Conservation (phyloP, 169 alveolate species). For the Plasmodium adleri region DNA sequence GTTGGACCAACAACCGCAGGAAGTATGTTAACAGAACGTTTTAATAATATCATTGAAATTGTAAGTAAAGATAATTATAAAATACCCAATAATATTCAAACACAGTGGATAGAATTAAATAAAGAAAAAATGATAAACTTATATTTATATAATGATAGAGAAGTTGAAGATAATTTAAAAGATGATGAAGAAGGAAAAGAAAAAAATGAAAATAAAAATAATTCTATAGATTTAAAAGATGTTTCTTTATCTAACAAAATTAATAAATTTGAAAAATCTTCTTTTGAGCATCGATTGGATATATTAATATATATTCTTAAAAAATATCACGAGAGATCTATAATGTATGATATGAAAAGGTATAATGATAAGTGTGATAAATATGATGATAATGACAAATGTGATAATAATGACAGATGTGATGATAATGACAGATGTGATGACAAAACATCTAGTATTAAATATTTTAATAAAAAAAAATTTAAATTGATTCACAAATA, state of each 20-base stretch:
- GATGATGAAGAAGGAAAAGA: background rate
- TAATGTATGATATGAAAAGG: background rate
- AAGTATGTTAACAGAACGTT: slow-evolving; percentile 83
- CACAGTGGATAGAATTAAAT: slow-evolving; percentile 73
- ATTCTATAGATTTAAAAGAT: slow-evolving; percentile 19
- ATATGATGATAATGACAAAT: background rate
- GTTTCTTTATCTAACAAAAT: slow-evolving; percentile 42
- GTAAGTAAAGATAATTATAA: slow-evolving; percentile 43
- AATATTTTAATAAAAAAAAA: slow-evolving; percentile 9
- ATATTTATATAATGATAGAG: slow-evolving; percentile 13
- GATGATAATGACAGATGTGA: background rate
- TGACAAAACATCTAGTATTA: background rate
- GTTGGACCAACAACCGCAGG: slow-evolving; percentile 85
- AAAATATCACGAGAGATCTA: slow-evolving; percentile 34
- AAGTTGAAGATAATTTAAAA: background rate
- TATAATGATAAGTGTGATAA: slow-evolving; percentile 6
- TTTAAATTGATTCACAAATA: slow-evolving; percentile 11
- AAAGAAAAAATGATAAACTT: slow-evolving; percentile 46
- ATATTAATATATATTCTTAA: slow-evolving; percentile 47
- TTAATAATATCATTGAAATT: slow-evolving; percentile 56
- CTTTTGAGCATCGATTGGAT: slow-evolving; percentile 65
- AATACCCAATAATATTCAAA: slow-evolving; percentile 40
- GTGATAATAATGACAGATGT: background rate
- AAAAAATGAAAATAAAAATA: background rate
- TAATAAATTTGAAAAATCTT: slow-evolving; percentile 41